Conservation (phyloP, 2,329 filamentous ascomycete genomes). For the Colletotrichum sp. region DNA sequence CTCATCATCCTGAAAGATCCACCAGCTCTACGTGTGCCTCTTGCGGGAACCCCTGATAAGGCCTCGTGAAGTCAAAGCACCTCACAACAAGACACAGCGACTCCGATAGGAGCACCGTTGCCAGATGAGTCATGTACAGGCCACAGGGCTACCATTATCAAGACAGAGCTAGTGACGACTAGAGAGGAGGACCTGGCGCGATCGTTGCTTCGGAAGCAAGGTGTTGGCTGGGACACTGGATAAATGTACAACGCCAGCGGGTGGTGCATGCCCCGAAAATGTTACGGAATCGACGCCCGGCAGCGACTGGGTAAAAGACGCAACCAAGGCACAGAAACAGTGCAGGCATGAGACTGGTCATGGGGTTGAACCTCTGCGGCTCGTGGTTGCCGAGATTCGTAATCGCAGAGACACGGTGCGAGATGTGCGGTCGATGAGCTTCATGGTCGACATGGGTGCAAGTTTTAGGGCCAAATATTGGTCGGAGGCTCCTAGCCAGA, state of each 20-base stretch:
- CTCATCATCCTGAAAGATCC: neutral
- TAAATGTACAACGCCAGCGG: neutral
- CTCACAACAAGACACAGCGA: neutral
- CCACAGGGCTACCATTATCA: neutral
- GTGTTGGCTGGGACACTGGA: neutral
- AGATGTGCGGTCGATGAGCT: neutral
- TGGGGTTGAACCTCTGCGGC: neutral
- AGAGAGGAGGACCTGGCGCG: neutral
- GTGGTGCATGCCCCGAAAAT: neutral
- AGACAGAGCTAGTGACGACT: neutral
- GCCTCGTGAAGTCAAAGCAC: neutral
- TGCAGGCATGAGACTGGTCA: neutral
- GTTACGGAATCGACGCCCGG: neutral
- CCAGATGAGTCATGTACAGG: neutral
- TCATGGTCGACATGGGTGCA: neutral
- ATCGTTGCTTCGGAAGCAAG: neutral
- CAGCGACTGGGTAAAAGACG: neutral
- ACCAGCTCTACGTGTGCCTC: neutral
- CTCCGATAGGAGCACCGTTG: neutral
- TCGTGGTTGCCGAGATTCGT: neutral
- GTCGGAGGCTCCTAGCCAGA: neutral
- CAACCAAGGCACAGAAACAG: neutral
- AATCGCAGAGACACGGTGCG: neutral
- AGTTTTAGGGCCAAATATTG: neutral
- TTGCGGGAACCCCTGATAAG: neutral